phyloP scores from a whole-genome alignment of 768 basidiomycete species.

The Omphalotus guepiniiformis region DNA sequence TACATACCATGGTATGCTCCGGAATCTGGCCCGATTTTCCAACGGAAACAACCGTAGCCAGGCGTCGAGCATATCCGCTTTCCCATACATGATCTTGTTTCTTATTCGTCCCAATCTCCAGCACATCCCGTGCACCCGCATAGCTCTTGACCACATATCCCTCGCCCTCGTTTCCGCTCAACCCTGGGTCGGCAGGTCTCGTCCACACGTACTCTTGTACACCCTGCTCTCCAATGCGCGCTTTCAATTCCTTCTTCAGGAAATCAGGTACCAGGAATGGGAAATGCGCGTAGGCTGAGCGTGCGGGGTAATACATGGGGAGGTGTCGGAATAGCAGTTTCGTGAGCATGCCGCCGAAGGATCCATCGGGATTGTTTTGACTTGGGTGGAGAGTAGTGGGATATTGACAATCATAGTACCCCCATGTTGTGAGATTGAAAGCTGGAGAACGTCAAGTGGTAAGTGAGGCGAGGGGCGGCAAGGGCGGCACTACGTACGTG shows the following conservation, averaged over 20 bases:
- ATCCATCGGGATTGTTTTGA: slow-evolving; percentile 58
- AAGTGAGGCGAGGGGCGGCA: not conserved
- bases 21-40: no score
- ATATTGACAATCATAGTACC: slow-evolving; percentile 41
- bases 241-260: slow-evolving; percentile 28
- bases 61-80: no score
- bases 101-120: slow-evolving; percentile 22
- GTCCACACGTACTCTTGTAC: slow-evolving; percentile 54
- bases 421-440: slow-evolving; percentile 45
- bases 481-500: slow-evolving; percentile 28
- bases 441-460: slow-evolving; percentile 21
- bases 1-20: no score
- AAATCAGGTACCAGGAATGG: slow-evolving; percentile 66
- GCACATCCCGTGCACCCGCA: slow-evolving; percentile 30
- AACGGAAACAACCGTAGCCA: no score
- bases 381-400: slow-evolving; percentile 10
- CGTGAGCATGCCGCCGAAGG: slow-evolving; percentile 71
- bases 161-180: not conserved
- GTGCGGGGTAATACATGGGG: slow-evolving; percentile 61
- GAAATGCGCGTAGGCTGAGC: slow-evolving; percentile 73
- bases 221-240: slow-evolving; percentile 36
- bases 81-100: slow-evolving; percentile 29
- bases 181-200: slow-evolving; percentile 37
- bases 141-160: slow-evolving; percentile 23
- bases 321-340: slow-evolving; percentile 70